Conservation (phyloP, 2,329 filamentous ascomycete genomes). For the Claviceps sorghi region DNA sequence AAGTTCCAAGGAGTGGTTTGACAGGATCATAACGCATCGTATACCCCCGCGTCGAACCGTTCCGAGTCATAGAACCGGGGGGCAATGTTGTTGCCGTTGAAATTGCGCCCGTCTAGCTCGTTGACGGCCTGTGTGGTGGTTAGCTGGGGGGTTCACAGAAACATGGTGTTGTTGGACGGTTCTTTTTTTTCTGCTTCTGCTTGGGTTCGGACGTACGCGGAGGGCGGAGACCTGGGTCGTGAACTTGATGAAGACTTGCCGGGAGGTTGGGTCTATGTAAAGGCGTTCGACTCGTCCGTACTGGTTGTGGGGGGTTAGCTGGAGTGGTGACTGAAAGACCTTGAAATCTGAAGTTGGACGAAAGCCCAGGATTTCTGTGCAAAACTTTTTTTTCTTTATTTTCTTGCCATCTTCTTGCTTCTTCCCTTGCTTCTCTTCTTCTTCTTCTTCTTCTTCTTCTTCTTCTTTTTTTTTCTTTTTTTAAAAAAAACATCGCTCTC, state of each 20-base stretch:
- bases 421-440: neutral
- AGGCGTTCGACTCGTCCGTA: constrained; percentile 75
- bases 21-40: constrained; percentile 12
- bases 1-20: too few species aligned
- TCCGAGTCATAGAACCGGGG: constrained; percentile 71
- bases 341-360: too few species aligned
- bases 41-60: constrained; percentile 60
- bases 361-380: too few species aligned
- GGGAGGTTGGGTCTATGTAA: constrained; percentile 50
- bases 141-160: too few species aligned
- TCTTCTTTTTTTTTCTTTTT: neutral
- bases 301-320: constrained; percentile 22
- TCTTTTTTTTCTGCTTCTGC: too few species aligned
- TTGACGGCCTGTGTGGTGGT: constrained; percentile 57
- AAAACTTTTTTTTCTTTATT: too few species aligned
- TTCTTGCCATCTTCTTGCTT: too few species aligned
- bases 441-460: neutral
- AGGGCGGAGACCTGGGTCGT: constrained; percentile 72
- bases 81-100: constrained; percentile 74
- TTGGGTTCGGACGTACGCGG: constrained; percentile 41
- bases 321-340: too few species aligned
- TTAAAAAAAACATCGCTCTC: too few species aligned
- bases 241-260: constrained; percentile 84
- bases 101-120: constrained; percentile 71
- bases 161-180: too few species aligned